Percentiles rank a stretch among this genome's conserved stretches.
These are phyloP conservation scores for Blastobotrys illinoisensis DNA, from an alignment of 1,139 yeast species.

Conservation along the genomic window DNA sequence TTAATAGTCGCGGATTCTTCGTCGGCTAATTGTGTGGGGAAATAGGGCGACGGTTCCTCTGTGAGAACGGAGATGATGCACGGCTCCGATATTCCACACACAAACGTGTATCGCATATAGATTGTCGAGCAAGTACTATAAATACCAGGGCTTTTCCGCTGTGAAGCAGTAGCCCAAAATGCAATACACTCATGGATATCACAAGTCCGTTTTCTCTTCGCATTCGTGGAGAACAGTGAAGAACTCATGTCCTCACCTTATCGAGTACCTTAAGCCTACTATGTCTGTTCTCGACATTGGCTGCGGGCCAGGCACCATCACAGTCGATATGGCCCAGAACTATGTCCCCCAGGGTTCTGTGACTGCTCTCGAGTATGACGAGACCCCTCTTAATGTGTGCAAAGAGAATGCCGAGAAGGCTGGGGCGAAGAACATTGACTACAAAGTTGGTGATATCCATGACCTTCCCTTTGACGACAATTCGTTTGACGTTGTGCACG, in stretches of 20 bases:
- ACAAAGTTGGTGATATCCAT: conserved; percentile 34
- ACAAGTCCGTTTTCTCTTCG: conserved; percentile 26
- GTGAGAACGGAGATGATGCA: background rate
- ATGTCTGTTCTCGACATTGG: conserved; percentile 39
- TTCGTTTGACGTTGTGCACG: conserved; percentile 38
- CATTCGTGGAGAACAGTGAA: conserved; percentile 38
- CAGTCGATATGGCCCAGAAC: conserved; percentile 36
- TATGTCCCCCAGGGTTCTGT: conserved; percentile 31
- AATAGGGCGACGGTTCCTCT: too few relatives aligned
- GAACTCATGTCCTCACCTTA: conserved; percentile 32
- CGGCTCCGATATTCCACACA: background rate
- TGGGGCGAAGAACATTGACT: conserved; percentile 27
- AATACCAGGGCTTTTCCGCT: background rate
- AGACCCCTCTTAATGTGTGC: conserved; percentile 33
- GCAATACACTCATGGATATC: conserved; percentile 25
- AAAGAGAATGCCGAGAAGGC: conserved; percentile 15
- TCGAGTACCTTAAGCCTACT: conserved; percentile 31
- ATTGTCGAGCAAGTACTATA: too few relatives aligned
- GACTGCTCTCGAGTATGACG: conserved; percentile 37
- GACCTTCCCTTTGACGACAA: conserved; percentile 36
- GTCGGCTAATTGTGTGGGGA: background rate
- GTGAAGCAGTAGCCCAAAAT: background rate
- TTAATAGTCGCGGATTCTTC: too few relatives aligned
- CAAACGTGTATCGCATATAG: background rate
- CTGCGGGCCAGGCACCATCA: conserved; percentile 42